A percentile compares a stretch with the other conserved stretches of the same genome.
These are phyloP conservation scores for Rhizopus stolonifer DNA, from an alignment of 371 early-diverging fungal genomes.

Conservation along the genomic window DNA sequence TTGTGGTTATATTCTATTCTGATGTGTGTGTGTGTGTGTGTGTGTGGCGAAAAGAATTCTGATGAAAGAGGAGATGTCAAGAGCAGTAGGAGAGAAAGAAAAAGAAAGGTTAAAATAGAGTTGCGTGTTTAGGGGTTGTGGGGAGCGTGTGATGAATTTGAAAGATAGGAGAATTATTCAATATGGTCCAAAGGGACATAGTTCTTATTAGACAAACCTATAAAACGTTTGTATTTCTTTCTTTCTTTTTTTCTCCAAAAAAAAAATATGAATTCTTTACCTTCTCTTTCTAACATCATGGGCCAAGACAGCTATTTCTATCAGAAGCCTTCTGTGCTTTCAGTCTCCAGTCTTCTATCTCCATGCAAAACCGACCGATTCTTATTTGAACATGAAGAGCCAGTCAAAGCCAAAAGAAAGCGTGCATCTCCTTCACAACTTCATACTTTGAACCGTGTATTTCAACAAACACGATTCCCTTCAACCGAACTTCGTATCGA, in stretches of 20 bases:
- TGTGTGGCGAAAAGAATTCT: too few relatives aligned
- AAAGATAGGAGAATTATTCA: background rate
- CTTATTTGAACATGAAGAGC: conserved; percentile 4
- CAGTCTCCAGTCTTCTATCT: conserved; percentile 10
- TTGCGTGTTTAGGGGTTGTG: too few relatives aligned
- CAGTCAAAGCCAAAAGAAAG: conserved; percentile 48
- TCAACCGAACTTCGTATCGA: conserved; percentile 78
- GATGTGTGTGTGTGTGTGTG: too few relatives aligned
- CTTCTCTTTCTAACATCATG: conserved; percentile 39
- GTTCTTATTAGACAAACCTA: background rate
- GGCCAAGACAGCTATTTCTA: background rate
- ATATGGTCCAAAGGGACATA: background rate
- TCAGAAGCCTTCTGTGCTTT: conserved; percentile 2
- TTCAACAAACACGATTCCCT: conserved; percentile 57
- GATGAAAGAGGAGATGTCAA: too few relatives aligned
- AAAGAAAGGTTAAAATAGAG: too few relatives aligned
- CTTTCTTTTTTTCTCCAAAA: background rate
- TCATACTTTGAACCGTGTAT: conserved; percentile 51
- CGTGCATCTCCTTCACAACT: conserved; percentile 48
- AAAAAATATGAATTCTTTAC: conserved; percentile 30
- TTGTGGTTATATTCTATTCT: too few relatives aligned
- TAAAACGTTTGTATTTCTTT: background rate
- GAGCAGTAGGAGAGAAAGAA: too few relatives aligned
- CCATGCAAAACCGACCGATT: conserved; percentile 2
- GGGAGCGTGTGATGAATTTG: background rate